Evolutionary conservation across 1,284 basidiomycete species (phyloP), one percentile per base, ranked within the genome.

Genomic region (Cutaneotrichosporon sp.): DNA sequence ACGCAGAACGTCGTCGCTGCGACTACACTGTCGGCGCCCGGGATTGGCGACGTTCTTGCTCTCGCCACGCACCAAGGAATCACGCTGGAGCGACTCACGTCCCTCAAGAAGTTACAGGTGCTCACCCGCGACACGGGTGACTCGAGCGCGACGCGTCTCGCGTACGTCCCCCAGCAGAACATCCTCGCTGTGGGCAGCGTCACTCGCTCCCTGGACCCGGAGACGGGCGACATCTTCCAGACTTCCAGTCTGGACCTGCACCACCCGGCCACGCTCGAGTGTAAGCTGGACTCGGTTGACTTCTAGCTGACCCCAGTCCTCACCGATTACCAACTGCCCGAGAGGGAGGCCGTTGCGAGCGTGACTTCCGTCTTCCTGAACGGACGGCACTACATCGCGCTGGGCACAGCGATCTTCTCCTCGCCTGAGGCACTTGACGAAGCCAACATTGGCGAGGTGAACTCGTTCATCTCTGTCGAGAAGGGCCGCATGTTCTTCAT

Each of bases 21-120:
- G 3, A 79, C 85, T 0, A 76, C 80, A 22, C 66, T 92, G 9
- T 84, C 86, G 61, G 82, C 85, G 1, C 58, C 73, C 7, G 69
- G 73, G 4, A 86, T 86, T 73, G 80, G 81, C 10, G 82, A 84
- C 3, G 86, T 86, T 4, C 74, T 91, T 8, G 74, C 89, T 13
- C 75, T 91, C 21, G 86, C 86, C 2, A 85, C 86, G 2, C 71
- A 82, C 0, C 82, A 83, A 5, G 83, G 85, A 0, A 76, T 94
- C 10, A 77, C 85, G 55, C 85, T 94, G 51, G 89, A 89, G 11
- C 82, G 81, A 18, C 82, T 92, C 16, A 82, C 82, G n/a, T 86
- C 88, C 62, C 81, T 92, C 11, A 88, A 90, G 72, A 91, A 90
- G 80, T 84, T 92, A 75, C 90, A 93, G 69, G 88, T 94, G 46